Evolutionary conservation across 2,329 filamentous ascomycete species (phyloP), one percentile per base, ranked within the genome.

Genomic region (Colletotrichum sp.): DNA sequence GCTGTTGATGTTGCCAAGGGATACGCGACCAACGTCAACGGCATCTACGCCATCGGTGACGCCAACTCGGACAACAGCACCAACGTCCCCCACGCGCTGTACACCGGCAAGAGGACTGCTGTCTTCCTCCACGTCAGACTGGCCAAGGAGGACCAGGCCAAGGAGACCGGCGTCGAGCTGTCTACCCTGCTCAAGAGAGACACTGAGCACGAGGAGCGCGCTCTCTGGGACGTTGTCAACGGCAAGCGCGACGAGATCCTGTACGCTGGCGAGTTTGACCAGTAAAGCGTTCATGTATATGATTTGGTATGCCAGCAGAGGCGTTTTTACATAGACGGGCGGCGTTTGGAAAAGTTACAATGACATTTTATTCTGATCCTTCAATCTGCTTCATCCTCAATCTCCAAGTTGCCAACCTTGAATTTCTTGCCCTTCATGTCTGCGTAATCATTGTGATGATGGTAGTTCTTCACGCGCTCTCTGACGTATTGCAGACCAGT

Each of bases 11-110:
- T 55, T 0, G 75, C 82, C 3, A 84, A 82, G n/a, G 88, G 87
- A 0, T 84, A 90, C 74, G 78, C 84, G 16, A 92, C 91, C 1
- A 92, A 87, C 68, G 79, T 91, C 6, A 79, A 83, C 0, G 90
- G 90, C 2, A 87, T 92, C 1, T 93, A 89, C 78, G 91, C 89
- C 7, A 82, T 93, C 24, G 91, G 92, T 0, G 91, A 93, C 77
- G 88, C 88, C 15, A 93, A 93, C 81, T 88, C 87, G 36, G 91
- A 92, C 69, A 88, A 88, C n/a, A 84, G 86, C 10, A 92, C 90
- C 5, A 93, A 93, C 77, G 88, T 93, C 1, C 90, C 90, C 0
- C 91, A 92, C 77, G 91, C 92, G 0, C 86, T 93, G 79, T 93
- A 85, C 79, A 89, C 84, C 15, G 91, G 91, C 4, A 93, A 93